A percentile compares a stretch with the other conserved stretches of the same genome.
Conservation (phyloP, 805 yeast genomes). For the Starmera pachycereana region DNA sequence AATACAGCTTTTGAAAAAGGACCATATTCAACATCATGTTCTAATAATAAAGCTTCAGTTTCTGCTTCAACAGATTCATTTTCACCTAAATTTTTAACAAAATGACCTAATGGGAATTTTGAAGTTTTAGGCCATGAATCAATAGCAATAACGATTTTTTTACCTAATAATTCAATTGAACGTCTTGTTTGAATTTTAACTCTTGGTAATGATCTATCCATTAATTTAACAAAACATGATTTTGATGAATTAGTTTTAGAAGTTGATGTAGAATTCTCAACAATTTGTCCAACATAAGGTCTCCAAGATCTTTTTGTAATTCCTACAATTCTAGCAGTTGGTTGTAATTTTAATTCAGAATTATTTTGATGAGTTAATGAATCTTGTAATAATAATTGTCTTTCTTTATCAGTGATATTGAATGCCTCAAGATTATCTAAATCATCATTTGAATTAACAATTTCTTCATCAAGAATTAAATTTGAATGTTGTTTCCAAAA, state of each 20-base stretch:
- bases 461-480: slow-evolving; percentile 52
- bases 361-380: slow-evolving; percentile 53
- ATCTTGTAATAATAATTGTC: slow-evolving; percentile 64
- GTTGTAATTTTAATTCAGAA: slow-evolving; percentile 51
- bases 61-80: slow-evolving; percentile 91
- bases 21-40: slow-evolving; percentile 93
- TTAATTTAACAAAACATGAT: slow-evolving; percentile 72
- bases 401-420: slow-evolving; percentile 56
- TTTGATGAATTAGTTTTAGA: slow-evolving; percentile 55
- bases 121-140: slow-evolving; percentile 88
- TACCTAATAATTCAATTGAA: slow-evolving; percentile 71
- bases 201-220: slow-evolving; percentile 85
- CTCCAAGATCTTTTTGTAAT: slow-evolving; percentile 90
- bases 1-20: slow-evolving; percentile 90
- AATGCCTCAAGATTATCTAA: slow-evolving; percentile 32
- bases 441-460: slow-evolving; percentile 21
- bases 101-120: slow-evolving; percentile 89
- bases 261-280: slow-evolving; percentile 61
- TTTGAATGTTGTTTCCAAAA: slow-evolving; percentile 86
- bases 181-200: slow-evolving; percentile 82
- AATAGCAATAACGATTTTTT: slow-evolving; percentile 84
- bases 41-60: slow-evolving; percentile 86
- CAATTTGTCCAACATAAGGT: slow-evolving; percentile 87
- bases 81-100: slow-evolving; percentile 80
- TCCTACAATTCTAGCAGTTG: slow-evolving; percentile 92